Evolutionary conservation across 257 asterid species (phyloP), one percentile per base, ranked within the genome.

Genomic region (Scutellaria baicalensis): DNA sequence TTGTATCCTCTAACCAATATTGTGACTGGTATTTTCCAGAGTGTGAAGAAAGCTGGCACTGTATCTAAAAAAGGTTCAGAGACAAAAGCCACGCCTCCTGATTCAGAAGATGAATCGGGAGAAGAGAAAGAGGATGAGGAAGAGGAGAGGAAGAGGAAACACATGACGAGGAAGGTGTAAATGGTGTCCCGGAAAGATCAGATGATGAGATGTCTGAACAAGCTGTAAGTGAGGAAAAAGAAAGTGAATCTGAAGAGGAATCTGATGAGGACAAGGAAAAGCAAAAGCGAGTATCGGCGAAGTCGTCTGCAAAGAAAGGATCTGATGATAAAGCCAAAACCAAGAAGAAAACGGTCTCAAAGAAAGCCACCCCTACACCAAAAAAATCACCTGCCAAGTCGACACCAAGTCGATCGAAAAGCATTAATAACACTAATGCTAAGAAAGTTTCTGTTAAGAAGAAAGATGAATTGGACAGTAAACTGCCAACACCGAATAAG

Each of bases 191-290:
- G 0, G 86, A 86, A 67, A 78, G 40, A 75, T 86, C 95, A 31
- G 93, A 89, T 3, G 91, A 80, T 81, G 99, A 84, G 79, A 75
- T 81, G 83, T 84, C 96, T 68, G 91, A 89, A n/a, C 77, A 77
- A 59, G 88, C 91, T 75, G 84, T 75, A 54, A 87, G 85, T 73
- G 89, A 78, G 71, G 89, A 82, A 70, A 82, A 81, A 74, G 83
- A 51, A 75, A 78, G 74, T 77, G 95, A 80, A 62, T 72, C 85
- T 57, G 88, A 84, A 68, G 72, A 65, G 50, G 88, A 81, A 44
- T 66, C 84, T 8, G 84, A 76, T 63, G 85, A 81, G 38, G 80
- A 84, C 63, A 84, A 75, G 63, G 75, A 64, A 77, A 79, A 73
- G 60, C 73, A 78, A 72, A 82, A 84, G 72, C 85, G 11, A 16